Base-by-base conservation (phyloP, 495 filamentous ascomycete species). In the Daldinia grandis region DNA sequence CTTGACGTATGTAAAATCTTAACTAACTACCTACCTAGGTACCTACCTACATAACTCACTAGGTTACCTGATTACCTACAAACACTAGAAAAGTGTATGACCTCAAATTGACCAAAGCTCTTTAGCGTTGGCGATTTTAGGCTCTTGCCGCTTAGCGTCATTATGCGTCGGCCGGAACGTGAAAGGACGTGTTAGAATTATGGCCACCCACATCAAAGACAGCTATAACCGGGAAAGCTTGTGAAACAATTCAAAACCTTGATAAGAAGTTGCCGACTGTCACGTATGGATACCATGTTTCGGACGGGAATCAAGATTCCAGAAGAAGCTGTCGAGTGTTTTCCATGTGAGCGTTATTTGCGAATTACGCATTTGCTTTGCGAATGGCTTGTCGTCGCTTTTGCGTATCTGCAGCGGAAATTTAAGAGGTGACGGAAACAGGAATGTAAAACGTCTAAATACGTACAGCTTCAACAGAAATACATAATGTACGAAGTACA, bases 131-230 rank as follows among this genome's bases (percentile, higher is more conserved):
- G 42, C 17, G 44, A 38, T 62, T 51, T 49, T 49, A 49, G n/a
- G 42, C 42, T 19, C 25, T 53, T 17, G 14, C n/a, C 21, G 38
- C 31, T 62, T 62, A 49, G 12, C 49, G 51, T 63, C 60, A 63
- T 55, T 55, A 30, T 42, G 51, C 49, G 27, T 63, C 35, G 14
- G 40, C 49, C 10, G 49, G 35, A n/a, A 47, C 8, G 19, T 10
- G 0, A 21, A 21, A 47, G 42, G 49, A 54, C 33, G 27, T 49
- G 40, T 53, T 53, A 28, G 4, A 28, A 15, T 24, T 53, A 54
- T 37, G 33, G 60, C 42, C 50, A 63, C 49, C 60, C 60, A 63
- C 47, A 35, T 62, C 44, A 50, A 49, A 28, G 49, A 30, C 49
- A 17, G 1, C 14, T 24, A 50, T 5, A 30, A 8, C 42, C 10